phyloP scores from a whole-genome alignment of 371 early-diverging fungal species.

The Rhizopus sp. region DNA sequence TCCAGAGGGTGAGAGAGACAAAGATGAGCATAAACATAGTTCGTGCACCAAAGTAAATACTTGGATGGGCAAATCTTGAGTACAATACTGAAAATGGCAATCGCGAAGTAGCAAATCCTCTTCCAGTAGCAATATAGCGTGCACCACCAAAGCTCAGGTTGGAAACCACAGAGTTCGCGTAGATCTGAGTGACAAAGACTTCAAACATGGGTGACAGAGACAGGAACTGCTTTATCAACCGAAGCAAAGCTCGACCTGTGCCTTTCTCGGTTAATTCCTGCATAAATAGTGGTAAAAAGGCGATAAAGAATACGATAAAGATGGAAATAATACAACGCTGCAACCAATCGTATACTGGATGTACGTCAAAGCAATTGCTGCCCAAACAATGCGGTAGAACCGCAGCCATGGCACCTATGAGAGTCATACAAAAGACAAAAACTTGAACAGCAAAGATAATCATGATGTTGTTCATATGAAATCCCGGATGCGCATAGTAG shows the following conservation, averaged over 20 bases:
- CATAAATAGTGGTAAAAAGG: conserved; percentile 84
- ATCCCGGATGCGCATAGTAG: conserved; percentile 88
- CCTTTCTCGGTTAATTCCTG: conserved; percentile 90
- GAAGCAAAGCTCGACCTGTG: conserved; percentile 65
- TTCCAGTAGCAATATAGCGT: conserved; percentile 86
- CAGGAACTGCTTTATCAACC: conserved; percentile 82
- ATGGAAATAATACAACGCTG: conserved; percentile 77
- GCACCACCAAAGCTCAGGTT: conserved; percentile 88
- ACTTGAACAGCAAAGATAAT: conserved; percentile 86
- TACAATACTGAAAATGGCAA: conserved; percentile 79
- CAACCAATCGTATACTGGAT: conserved; percentile 81
- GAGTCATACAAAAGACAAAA: conserved; percentile 79
- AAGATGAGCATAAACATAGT: conserved; percentile 74
- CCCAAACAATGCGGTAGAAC: conserved; percentile 55
- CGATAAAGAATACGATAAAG: conserved; percentile 78
- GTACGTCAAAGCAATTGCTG: conserved; percentile 69
- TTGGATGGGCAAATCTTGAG: conserved; percentile 79
- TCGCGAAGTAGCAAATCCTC: conserved; percentile 88
- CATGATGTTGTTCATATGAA: conserved; percentile 91
- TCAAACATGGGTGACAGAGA: conserved; percentile 88
- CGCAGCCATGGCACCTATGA: conserved; percentile 71
- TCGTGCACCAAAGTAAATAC: conserved; percentile 82
- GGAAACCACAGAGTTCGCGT: conserved; percentile 79
- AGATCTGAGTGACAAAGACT: conserved; percentile 89
- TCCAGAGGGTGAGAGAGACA: conserved; percentile 72